Percentiles rank a stretch among this genome's conserved stretches.
These are phyloP conservation scores for Acanthochlamys bracteata DNA, from an alignment of 106 monocot genomes.

Conservation along the genomic window DNA sequence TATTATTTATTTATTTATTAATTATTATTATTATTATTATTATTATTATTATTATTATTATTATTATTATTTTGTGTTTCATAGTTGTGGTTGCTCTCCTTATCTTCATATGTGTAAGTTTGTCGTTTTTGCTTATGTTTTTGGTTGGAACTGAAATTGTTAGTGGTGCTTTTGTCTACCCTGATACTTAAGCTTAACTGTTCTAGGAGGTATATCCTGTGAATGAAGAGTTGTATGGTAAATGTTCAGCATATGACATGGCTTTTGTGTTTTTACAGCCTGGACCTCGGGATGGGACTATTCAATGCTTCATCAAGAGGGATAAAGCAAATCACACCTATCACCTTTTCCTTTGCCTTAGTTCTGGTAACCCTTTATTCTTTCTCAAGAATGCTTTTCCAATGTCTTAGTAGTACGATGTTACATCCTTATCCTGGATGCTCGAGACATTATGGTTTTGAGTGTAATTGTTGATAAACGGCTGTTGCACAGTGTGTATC, in stretches of 20 bases:
- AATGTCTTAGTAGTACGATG: no score
- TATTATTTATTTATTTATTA: no score
- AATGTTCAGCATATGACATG: background rate
- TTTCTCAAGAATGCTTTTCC: background rate
- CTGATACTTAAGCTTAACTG: background rate
- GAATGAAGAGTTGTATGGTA: background rate
- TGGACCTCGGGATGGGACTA: constrained; percentile 46
- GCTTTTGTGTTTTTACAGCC: constrained; percentile 22
- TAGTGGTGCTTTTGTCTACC: background rate
- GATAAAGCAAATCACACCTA: constrained; percentile 57
- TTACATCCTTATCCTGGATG: no score
- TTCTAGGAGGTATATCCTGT: background rate
- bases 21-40: no score
- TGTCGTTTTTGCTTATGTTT: background rate
- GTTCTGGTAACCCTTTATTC: constrained; percentile 25
- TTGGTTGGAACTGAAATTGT: no score
- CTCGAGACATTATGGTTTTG: no score
- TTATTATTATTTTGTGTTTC: background rate
- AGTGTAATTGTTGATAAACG: no score
- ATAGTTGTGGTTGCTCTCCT: background rate
- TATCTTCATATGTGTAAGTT: background rate
- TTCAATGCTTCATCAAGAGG: constrained; percentile 76
- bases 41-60: background rate
- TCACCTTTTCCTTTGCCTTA: constrained; percentile 60
- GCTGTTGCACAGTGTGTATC: no score